A percentile compares a stretch with the other conserved stretches of the same genome.
These are phyloP conservation scores for Rubia yunnanensis DNA, from an alignment of 257 asterid genomes.

Conservation along the genomic window DNA sequence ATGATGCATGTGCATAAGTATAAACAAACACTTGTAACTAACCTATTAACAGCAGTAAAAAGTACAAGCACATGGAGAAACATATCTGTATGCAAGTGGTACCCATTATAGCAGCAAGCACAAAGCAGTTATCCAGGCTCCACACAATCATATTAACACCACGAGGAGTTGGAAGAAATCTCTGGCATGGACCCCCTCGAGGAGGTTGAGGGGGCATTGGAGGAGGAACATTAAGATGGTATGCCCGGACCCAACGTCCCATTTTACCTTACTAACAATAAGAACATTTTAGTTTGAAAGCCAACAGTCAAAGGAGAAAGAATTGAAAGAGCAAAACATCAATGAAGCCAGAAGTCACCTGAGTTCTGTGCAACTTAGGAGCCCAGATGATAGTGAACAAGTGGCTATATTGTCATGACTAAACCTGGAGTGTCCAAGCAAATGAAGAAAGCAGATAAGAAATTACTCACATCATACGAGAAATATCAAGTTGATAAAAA, in stretches of 20 bases:
- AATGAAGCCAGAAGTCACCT: conserved; percentile 45
- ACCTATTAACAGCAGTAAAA: not conserved
- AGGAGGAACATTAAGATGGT: conserved; percentile 97
- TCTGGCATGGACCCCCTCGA: conserved; percentile 97
- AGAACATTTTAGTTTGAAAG: not conserved
- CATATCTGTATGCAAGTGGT: not conserved
- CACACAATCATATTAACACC: conserved; percentile 98
- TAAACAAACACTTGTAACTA: not conserved
- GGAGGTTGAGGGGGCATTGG: conserved; percentile 97
- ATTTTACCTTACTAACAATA: conserved; percentile 52
- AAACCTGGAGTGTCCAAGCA: too few relatives aligned
- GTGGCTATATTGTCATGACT: too few relatives aligned
- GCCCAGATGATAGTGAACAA: conserved; percentile 96
- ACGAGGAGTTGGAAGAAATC: conserved; percentile 96
- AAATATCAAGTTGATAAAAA: too few relatives aligned
- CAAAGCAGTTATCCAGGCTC: conserved; percentile 98
- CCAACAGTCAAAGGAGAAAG: not conserved
- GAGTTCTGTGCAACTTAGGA: conserved; percentile 68
- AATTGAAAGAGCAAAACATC: not conserved
- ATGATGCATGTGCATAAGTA: not conserved
- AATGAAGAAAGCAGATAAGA: too few relatives aligned
- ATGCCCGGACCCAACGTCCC: too few relatives aligned
- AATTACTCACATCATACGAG: too few relatives aligned
- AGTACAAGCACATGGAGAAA: not conserved
- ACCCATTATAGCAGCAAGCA: conserved; percentile 99